These are phyloP conservation scores for Turnera subulata DNA, from an alignment of 345 rosid genomes.

Conservation along the genomic window DNA sequence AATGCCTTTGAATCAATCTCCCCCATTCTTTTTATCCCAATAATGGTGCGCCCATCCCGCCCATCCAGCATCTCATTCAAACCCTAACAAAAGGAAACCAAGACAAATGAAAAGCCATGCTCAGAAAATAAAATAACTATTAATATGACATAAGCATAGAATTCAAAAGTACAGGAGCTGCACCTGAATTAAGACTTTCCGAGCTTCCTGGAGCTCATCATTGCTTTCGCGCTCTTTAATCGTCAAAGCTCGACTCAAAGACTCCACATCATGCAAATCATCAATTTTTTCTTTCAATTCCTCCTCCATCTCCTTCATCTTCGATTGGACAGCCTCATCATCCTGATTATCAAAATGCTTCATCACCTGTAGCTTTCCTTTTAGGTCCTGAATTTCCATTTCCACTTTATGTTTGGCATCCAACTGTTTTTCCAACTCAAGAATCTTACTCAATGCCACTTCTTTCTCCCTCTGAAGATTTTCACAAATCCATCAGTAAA, in stretches of 20 bases:
- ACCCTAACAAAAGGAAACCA: neutral
- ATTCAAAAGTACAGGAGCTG: neutral
- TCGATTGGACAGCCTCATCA: constrained; percentile 56
- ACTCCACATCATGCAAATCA: neutral
- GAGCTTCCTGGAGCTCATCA: neutral
- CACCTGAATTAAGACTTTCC: neutral
- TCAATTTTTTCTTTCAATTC: constrained; percentile 43
- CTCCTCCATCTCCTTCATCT: constrained; percentile 66
- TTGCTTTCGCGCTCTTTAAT: neutral
- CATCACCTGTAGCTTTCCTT: constrained; percentile 76
- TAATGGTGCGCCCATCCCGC: constrained; percentile 14
- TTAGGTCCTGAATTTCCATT: constrained; percentile 81
- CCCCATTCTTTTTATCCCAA: constrained; percentile 78
- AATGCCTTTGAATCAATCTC: constrained; percentile 65
- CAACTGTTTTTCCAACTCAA: constrained; percentile 59
- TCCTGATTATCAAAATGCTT: constrained; percentile 72
- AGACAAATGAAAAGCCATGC: neutral
- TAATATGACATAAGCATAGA: neutral
- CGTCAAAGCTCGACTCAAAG: neutral
- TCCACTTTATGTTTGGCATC: constrained; percentile 74
- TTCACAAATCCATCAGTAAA: constrained; percentile 2
- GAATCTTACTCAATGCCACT: constrained; percentile 52
- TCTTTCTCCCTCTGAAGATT: constrained; percentile 74
- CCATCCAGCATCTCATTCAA: neutral
- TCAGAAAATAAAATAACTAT: neutral